Base-by-base conservation (phyloP, 2,329 filamentous ascomycete species). In the Microdochium bolleyi region DNA sequence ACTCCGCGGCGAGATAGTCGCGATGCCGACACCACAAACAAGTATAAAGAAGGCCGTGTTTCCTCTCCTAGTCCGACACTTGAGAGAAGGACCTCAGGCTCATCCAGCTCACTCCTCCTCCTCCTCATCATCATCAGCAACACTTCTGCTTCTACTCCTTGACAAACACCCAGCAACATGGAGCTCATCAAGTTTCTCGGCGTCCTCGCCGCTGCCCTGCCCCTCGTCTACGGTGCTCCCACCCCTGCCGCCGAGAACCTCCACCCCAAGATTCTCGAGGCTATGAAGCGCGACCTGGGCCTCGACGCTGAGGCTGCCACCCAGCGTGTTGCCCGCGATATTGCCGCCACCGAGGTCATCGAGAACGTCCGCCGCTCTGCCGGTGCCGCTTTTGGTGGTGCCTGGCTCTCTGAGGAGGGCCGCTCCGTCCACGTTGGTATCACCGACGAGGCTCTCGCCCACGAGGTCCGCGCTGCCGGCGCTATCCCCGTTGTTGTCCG, bases 261-360 rank as follows among this genome's bases (percentile, higher is more conserved):
- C n/a, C 68, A 71, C 62, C 69, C 69, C 51, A 58, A 68, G 61
- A 67, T 71, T 57, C 62, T 72, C 50, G 67, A 65, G 55, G 69
- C 69, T 59, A 72, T 72, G 69, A 71, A 72, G 67, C 69, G 69
- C 57, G 69, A 72, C 62, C 58, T 72, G 51, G 69, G 69, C 14
- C 65, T 72, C 21, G 63, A 71, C 51, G 62, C 68, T 50, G 63
- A 64, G 57, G 63, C 69, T 59, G 69, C 69, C 25, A 65, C 62
- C 54, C 64, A 64, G 56, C 68, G 67, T 61, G 69, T 72, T 52
- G 63, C 66, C 55, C 64, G 67, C 14, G 69, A 72, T 58, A 56
- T 68, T 56, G 55, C 57, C 56, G 67, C 68, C 56, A 57, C 60
- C 55, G 63, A 65, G n/a, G 57, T 72, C 60, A 70, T 72, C 51